Evolutionary conservation across 2,329 filamentous ascomycete genomes (phyloP).

Genomic region (Calcarisporium arbuscula): DNA sequence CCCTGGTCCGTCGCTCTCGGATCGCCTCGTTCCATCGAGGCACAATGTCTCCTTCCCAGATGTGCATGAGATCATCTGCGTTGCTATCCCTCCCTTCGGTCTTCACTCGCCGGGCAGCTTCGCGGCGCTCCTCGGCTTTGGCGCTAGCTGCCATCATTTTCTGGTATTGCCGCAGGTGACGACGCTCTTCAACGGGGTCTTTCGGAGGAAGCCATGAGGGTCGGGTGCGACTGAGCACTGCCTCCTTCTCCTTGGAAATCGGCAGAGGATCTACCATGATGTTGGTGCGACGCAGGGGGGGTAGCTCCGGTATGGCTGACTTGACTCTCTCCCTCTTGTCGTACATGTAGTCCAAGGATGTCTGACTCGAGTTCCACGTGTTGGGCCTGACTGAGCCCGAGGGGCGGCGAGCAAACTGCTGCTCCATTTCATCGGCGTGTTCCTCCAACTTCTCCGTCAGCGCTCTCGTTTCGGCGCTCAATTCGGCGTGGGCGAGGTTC

Average conservation of each 20-base stretch:
- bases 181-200: slow-evolving; percentile 83
- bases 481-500: slow-evolving; percentile 61
- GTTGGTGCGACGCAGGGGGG: slow-evolving; percentile 64
- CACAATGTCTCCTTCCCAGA: slow-evolving; percentile 73
- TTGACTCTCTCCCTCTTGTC: slow-evolving; percentile 51
- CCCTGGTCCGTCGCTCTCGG: slow-evolving; percentile 60
- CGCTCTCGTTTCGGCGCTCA: slow-evolving; percentile 67
- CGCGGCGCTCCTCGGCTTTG: slow-evolving; percentile 54
- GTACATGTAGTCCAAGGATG: slow-evolving; percentile 19
- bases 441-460: slow-evolving; percentile 77
- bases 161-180: slow-evolving; percentile 80
- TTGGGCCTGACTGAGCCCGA: slow-evolving; percentile 28
- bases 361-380: slow-evolving; percentile 31
- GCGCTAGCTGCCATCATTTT: slow-evolving; percentile 67
- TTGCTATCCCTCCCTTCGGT: slow-evolving; percentile 48
- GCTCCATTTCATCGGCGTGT: slow-evolving; percentile 58
- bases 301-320: slow-evolving; percentile 62
- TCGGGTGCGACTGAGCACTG: slow-evolving; percentile 71
- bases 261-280: slow-evolving; percentile 81
- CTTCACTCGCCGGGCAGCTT: slow-evolving; percentile 44
- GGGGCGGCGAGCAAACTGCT: slow-evolving; percentile 25
- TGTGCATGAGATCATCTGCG: slow-evolving; percentile 47
- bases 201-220: slow-evolving; percentile 84
- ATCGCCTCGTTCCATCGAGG: slow-evolving; percentile 71
- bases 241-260: slow-evolving; percentile 81